These are phyloP conservation scores for Quercus suber DNA, from an alignment of 306 rosid genomes.

Conservation along the genomic window DNA sequence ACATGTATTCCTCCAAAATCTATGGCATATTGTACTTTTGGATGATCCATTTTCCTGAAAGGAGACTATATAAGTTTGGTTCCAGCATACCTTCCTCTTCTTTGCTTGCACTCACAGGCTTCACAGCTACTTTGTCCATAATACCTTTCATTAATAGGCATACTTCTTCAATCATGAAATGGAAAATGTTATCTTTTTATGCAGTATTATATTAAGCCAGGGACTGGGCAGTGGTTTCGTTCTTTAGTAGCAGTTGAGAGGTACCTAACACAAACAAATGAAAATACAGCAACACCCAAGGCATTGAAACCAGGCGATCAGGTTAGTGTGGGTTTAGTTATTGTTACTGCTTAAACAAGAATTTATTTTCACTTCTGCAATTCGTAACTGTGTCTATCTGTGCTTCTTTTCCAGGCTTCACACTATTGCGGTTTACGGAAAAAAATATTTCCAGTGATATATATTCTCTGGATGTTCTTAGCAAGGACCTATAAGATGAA, in stretches of 20 bases:
- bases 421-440: background rate
- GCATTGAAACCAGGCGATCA: conserved; percentile 24
- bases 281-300: conserved; percentile 28
- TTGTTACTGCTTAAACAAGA: conserved; percentile 5
- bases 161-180: background rate
- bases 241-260: conserved; percentile 42
- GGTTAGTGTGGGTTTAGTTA: conserved; percentile 5
- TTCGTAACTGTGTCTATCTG: conserved; percentile 10
- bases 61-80: background rate
- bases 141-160: background rate
- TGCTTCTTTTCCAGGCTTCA: conserved; percentile 9
- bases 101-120: background rate
- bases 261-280: conserved; percentile 28
- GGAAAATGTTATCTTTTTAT: conserved; percentile 1
- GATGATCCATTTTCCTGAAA: background rate
- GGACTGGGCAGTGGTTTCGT: conserved; percentile 32
- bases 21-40: background rate
- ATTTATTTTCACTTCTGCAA: conserved; percentile 8
- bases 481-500: background rate
- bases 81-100: background rate
- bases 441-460: conserved; percentile 1
- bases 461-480: background rate
- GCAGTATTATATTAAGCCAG: conserved; percentile 44
- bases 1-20: background rate
- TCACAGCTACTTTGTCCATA: background rate